Evolutionary conservation across 2,329 filamentous ascomycete genomes (phyloP).

Genomic region (Tolypocladium album): DNA sequence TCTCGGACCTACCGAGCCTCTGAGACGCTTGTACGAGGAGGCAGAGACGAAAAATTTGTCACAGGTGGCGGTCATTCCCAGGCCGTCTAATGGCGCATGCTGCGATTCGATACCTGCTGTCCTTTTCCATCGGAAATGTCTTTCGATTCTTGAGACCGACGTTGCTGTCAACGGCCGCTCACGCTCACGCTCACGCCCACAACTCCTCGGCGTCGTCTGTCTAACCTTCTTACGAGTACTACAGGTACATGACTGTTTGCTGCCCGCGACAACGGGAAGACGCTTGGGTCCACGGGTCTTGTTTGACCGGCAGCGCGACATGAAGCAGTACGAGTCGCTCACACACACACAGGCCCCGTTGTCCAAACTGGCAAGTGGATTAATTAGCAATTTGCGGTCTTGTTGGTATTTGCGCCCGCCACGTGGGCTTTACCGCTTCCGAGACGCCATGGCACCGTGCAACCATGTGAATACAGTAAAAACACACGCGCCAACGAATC

Average conservation of each 20-base stretch:
- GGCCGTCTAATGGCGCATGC: background rate
- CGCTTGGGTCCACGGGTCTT: background rate
- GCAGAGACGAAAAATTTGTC: background rate
- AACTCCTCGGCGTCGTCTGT: too few relatives aligned
- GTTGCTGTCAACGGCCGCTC: background rate
- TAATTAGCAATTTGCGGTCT: background rate
- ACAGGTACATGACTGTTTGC: background rate
- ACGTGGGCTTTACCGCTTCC: background rate
- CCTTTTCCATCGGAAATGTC: too few relatives aligned
- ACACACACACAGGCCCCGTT: background rate
- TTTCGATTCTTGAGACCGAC: background rate
- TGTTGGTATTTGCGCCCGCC: background rate
- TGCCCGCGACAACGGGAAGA: background rate
- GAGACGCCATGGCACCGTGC: background rate
- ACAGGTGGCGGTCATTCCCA: background rate
- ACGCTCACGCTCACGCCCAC: background rate
- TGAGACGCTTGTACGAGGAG: background rate
- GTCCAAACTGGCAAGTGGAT: background rate
- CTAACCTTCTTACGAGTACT: too few relatives aligned
- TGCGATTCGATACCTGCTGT: background rate
- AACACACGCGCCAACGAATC: background rate
- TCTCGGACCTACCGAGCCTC: background rate
- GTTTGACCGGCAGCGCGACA: too few relatives aligned
- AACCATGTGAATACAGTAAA: background rate
- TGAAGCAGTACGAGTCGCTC: too few relatives aligned